Conservation (phyloP, 1,284 basidiomycete genomes). For the Pterula multifida region DNA sequence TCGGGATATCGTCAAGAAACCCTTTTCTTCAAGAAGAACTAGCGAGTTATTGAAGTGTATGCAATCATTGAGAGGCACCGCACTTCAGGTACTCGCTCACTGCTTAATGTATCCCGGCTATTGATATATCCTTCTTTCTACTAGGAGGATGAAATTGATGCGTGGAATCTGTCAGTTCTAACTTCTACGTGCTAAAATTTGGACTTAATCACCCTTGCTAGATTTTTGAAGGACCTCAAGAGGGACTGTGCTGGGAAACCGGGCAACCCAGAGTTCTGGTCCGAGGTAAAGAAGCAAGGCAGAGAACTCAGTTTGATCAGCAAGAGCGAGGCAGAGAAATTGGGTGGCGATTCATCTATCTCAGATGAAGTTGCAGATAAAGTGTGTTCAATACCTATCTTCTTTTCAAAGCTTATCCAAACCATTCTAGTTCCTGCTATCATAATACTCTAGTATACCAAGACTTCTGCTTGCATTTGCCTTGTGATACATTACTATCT, state of each 20-base stretch:
- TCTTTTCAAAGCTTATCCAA: neutral
- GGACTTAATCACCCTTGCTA: constrained; percentile 15
- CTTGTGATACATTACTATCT: neutral
- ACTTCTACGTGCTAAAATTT: constrained; percentile 5
- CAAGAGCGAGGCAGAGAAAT: constrained; percentile 41
- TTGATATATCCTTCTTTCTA: constrained; percentile 3
- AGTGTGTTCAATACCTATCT: constrained; percentile 19
- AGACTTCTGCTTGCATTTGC: too few relatives aligned
- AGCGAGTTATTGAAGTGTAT: constrained; percentile 68
- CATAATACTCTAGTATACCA: too few relatives aligned
- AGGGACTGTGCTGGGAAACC: constrained; percentile 36
- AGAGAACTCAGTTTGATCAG: constrained; percentile 49
- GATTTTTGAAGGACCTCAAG: constrained; percentile 48
- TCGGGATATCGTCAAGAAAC: constrained; percentile 52
- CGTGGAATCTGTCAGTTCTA: constrained; percentile 56
- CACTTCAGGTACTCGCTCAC: constrained; percentile 36
- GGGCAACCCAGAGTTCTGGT: constrained; percentile 59
- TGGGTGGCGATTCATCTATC: constrained; percentile 42
- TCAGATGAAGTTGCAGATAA: constrained; percentile 34
- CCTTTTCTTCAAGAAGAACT: constrained; percentile 55
- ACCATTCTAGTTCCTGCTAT: neutral
- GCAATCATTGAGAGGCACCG: constrained; percentile 49
- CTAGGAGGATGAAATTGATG: constrained; percentile 70
- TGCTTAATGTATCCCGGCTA: neutral
- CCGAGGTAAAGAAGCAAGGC: constrained; percentile 37